phyloP scores from a whole-genome alignment of 2,329 filamentous ascomycete genomes.

The Scorias spongiosa region DNA sequence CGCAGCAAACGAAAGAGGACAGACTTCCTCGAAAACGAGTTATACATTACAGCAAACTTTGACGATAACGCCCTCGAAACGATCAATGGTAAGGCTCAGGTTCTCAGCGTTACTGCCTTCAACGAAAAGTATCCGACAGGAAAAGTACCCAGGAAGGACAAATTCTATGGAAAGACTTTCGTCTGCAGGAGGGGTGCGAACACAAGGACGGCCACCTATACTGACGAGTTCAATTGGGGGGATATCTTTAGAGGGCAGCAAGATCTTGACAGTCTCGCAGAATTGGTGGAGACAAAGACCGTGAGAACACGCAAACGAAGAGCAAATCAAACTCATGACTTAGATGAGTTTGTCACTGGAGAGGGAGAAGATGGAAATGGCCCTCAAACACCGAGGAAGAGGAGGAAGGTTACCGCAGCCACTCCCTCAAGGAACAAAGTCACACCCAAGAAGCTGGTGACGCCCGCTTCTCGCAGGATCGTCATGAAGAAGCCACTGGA shows the following conservation, averaged over 20 bases:
- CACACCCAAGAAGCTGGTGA: constrained; percentile 40
- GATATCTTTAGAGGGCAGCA: constrained; percentile 57
- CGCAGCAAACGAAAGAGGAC: constrained; percentile 63
- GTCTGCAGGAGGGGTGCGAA: constrained; percentile 83
- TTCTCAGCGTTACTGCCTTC: constrained; percentile 62
- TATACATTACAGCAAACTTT: constrained; percentile 78
- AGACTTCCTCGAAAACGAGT: constrained; percentile 69
- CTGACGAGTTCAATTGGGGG: constrained; percentile 85
- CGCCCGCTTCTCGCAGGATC: constrained; percentile 52
- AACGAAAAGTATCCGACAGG: constrained; percentile 56
- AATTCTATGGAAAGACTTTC: constrained; percentile 72
- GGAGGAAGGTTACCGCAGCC: constrained; percentile 33
- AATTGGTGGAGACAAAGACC: constrained; percentile 55
- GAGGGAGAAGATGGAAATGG: constrained; percentile 21
- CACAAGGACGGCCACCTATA: constrained; percentile 76
- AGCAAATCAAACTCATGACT: constrained; percentile 19
- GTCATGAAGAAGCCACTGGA: constrained; percentile 77
- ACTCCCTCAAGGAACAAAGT: constrained; percentile 30
- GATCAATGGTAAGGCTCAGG: constrained; percentile 74
- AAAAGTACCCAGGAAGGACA: constrained; percentile 54
- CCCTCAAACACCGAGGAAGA: constrained; percentile 32
- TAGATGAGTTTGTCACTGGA: constrained; percentile 28
- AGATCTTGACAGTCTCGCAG: constrained; percentile 50
- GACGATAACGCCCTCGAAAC: constrained; percentile 77
- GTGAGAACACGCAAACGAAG: constrained; percentile 49